These are phyloP conservation scores for Centaurea solstitialis DNA, from an alignment of 129 eudicot species.

Conservation along the genomic window DNA sequence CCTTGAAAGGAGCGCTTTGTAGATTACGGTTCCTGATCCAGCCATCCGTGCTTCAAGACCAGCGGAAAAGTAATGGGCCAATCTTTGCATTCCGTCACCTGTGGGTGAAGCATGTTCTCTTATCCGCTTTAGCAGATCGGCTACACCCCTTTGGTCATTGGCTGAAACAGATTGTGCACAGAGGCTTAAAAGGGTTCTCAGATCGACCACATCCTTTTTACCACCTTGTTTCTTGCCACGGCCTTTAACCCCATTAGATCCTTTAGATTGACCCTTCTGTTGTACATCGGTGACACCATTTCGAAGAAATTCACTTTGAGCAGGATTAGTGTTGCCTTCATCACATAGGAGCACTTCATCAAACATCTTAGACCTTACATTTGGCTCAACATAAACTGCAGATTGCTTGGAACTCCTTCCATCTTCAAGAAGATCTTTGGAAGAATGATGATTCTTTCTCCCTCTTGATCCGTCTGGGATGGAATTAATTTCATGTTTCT, in stretches of 20 bases:
- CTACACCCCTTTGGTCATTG: constrained; percentile 57
- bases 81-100: constrained; percentile 84
- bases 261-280: constrained; percentile 29
- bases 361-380: constrained; percentile 60
- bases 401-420: constrained; percentile 59
- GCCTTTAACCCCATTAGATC: constrained; percentile 39
- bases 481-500: constrained; percentile 6
- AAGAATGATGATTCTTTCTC: constrained; percentile 44
- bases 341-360: constrained; percentile 59
- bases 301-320: constrained; percentile 42
- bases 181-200: constrained; percentile 61
- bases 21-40: constrained; percentile 68
- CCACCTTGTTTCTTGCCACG: constrained; percentile 54
- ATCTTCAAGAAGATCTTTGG: constrained; percentile 38
- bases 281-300: constrained; percentile 24
- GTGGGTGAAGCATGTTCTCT: constrained; percentile 70
- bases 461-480: constrained; percentile 39
- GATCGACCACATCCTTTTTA: constrained; percentile 60
- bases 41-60: constrained; percentile 92
- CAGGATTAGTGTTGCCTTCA: constrained; percentile 41
- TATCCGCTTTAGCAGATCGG: constrained; percentile 56
- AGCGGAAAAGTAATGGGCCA: constrained; percentile 73
- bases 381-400: constrained; percentile 51
- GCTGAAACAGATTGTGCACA: constrained; percentile 83
- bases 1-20: constrained; percentile 42